These are phyloP conservation scores for apple (Malus domestica) DNA, from an alignment of 306 rosid species.

Conservation along the genomic window ASM211411v1 NC_041805.1:6003001-6003500, in stretches of 20 bases:
- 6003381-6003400: conserved; percentile 62
- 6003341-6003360: conserved; percentile 15
- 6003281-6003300: background rate
- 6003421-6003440: conserved; percentile 21
- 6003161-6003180: background rate
- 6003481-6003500: background rate
- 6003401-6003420: conserved; percentile 41
- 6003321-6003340: conserved; percentile 19
- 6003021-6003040: background rate
- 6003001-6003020: background rate
- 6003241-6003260: background rate
- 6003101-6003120: background rate
- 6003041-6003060: background rate
- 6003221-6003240: background rate
- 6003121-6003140: background rate
- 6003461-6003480: background rate
- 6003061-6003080: background rate
- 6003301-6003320: conserved; percentile 10
- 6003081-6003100: background rate
- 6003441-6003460: background rate
- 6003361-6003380: conserved; percentile 19
- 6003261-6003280: background rate
- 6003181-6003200: background rate
- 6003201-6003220: conserved; percentile 5
- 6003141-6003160: background rate